Evolutionary conservation across 495 filamentous ascomycete species (phyloP).

Genomic region (Lasiosphaeria miniovina): DNA sequence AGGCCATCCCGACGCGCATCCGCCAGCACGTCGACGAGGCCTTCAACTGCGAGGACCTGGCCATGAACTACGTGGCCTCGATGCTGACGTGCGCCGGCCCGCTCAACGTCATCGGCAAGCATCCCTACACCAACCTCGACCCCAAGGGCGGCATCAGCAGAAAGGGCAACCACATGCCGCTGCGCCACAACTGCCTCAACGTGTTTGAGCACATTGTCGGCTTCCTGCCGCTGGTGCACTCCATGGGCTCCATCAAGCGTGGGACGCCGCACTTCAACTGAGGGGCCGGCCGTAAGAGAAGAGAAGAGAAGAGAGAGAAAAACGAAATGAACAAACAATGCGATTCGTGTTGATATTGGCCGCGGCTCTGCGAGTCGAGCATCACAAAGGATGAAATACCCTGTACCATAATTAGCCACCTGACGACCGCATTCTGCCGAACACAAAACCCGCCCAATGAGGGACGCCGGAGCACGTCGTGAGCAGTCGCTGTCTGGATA

Average conservation of each 20-base stretch:
- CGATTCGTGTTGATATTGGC: too few species aligned
- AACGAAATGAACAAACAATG: too few species aligned
- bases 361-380: too few species aligned
- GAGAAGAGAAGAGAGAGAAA: too few species aligned
- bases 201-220: slow-evolving; percentile 10
- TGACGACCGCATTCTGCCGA: too few species aligned
- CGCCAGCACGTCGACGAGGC: slow-evolving; percentile 20
- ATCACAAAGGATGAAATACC: too few species aligned
- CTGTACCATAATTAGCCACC: too few species aligned
- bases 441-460: too few species aligned
- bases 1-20: slow-evolving; percentile 15
- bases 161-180: slow-evolving; percentile 10
- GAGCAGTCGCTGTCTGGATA: too few species aligned
- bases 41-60: slow-evolving; percentile 25
- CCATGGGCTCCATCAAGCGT: slow-evolving; percentile 10
- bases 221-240: slow-evolving; percentile 17
- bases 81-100: slow-evolving; percentile 22
- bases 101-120: slow-evolving; percentile 15
- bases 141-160: slow-evolving; percentile 21
- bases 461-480: too few species aligned
- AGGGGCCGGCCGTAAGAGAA: too few species aligned
- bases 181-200: slow-evolving; percentile 16
- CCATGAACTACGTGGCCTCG: slow-evolving; percentile 19
- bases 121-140: slow-evolving; percentile 11
- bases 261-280: slow-evolving; percentile 7